A percentile compares a stretch with the other conserved stretches of the same genome.
Conservation (phyloP, 2,329 filamentous ascomycete genomes). For the Diaporthe capsici region DNA sequence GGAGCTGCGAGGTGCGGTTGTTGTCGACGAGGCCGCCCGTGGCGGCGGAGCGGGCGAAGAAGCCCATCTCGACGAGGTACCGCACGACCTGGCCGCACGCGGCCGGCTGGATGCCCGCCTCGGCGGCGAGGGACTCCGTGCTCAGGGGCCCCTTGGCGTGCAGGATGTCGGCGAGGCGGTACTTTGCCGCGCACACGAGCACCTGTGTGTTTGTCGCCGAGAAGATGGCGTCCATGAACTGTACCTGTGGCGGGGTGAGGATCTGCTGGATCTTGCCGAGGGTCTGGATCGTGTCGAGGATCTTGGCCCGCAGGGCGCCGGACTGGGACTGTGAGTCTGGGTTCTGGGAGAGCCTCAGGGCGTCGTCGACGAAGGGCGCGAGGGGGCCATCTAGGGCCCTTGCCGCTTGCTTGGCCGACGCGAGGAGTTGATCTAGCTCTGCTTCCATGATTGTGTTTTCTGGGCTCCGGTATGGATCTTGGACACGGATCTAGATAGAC, state of each 20-base stretch:
- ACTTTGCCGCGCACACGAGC: constrained; percentile 5
- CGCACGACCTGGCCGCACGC: constrained; percentile 11
- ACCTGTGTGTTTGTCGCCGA: constrained; percentile 3
- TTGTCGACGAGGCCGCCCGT: constrained; percentile 51
- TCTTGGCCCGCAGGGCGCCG: not conserved
- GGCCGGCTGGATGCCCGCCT: not conserved
- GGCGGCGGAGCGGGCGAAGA: constrained; percentile 51
- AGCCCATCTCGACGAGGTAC: constrained; percentile 20
- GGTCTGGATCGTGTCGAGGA: constrained; percentile 15
- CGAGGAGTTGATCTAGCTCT: constrained; percentile 3
- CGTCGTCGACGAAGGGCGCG: not conserved
- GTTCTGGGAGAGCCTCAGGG: constrained; percentile 9
- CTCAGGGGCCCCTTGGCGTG: not conserved
- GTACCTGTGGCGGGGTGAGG: not conserved
- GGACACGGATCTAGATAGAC: not conserved
- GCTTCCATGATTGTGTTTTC: not conserved
- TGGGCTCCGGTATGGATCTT: not conserved
- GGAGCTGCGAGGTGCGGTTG: constrained; percentile 52
- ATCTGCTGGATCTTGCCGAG: constrained; percentile 8
- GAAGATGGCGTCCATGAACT: constrained; percentile 23
- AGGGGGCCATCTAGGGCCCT: not conserved
- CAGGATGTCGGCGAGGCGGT: constrained; percentile 2
- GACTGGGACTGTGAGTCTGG: constrained; percentile 16
- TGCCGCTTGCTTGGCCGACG: not conserved
- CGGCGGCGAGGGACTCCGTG: not conserved